Evolutionary conservation across 75 land plant genomes (phyloP).

Genomic region (Pseudotsuga menziesii): DNA sequence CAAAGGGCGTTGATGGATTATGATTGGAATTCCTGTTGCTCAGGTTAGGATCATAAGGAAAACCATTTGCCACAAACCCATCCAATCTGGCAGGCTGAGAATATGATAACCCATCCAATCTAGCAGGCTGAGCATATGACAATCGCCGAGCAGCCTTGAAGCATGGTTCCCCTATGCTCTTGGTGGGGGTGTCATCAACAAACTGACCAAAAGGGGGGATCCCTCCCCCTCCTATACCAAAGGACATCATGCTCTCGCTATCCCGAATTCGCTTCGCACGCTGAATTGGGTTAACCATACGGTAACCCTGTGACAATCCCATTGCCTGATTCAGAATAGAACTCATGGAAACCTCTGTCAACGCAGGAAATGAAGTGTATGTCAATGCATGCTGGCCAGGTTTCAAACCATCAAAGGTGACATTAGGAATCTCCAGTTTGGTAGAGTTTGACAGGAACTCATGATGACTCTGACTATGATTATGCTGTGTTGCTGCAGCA

Average conservation of each 20-base stretch:
- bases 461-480: constrained; percentile 13
- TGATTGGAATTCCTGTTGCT: constrained; percentile 10
- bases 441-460: constrained; percentile 9
- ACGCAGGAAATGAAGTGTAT: constrained; percentile 5
- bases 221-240: background rate
- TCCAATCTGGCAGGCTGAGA: constrained; percentile 3
- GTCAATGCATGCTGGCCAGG: constrained; percentile 8
- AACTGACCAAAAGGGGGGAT: background rate
- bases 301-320: background rate
- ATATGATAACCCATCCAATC: constrained; percentile 3
- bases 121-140: background rate
- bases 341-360: constrained; percentile 8
- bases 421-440: constrained; percentile 27
- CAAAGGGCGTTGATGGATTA: constrained; percentile 13
- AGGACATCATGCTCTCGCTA: background rate
- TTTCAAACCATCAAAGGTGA: constrained; percentile 14
- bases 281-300: constrained; percentile 12
- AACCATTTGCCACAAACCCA: constrained; percentile 9
- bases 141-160: constrained; percentile 2
- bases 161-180: constrained; percentile 4
- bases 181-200: background rate
- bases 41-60: constrained; percentile 26
- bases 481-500: constrained; percentile 16
- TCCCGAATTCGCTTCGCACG: constrained; percentile 5
- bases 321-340: constrained; percentile 6